Base-by-base conservation (phyloP, 1,284 basidiomycete species). In the Meripilus lineatus region DNA sequence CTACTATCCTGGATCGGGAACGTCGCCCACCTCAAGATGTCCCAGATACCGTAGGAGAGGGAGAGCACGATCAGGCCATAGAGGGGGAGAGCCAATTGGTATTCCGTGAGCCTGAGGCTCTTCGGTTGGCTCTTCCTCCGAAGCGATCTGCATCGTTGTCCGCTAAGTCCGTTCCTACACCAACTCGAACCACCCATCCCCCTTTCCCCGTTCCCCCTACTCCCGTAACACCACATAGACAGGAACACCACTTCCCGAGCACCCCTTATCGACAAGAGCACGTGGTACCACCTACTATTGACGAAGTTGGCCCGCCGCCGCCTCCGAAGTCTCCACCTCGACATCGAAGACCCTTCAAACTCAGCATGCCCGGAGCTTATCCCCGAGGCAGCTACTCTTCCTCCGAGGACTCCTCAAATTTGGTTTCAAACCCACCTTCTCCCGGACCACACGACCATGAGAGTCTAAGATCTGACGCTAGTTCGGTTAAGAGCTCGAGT, bases 351-450 rank as follows among this genome's bases (percentile, higher is more conserved):
- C n/a, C n/a, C n/a, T n/a, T n/a, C n/a, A 56, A 53, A 20, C 56
- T 59, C 38, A 63, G 56, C 18, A 51, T 55, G 45, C 52, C 57
- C 0, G 58, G 58, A 14, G 38, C 54, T 10, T 55, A 52, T 30
- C 54, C 61, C 10, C 58, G 64, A 18, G 49, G 57, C 17, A 66
- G 64, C 47, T 44, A 61, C 32, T 61, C 59, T 22, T 65, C 64
- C 7, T 57, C 59, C 38, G 61, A 59, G 8, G 63, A 65, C 33
- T 62, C 64, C 28, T 61, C 62, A 4, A 57, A 53, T 13, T 48
- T 59, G 37, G 55, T 63, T 20, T 50, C 63, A 6, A 59, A 57
- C 24, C 62, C 64, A 4, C 58, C 64, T 3, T 60, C 63, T 6
- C 59, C 61, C 5, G 8, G 15, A 28, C 59, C 59, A 2, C 54